Evolutionary conservation across 2,329 filamentous ascomycete genomes (phyloP).

Genomic region (Metarhizium brunneum): DNA sequence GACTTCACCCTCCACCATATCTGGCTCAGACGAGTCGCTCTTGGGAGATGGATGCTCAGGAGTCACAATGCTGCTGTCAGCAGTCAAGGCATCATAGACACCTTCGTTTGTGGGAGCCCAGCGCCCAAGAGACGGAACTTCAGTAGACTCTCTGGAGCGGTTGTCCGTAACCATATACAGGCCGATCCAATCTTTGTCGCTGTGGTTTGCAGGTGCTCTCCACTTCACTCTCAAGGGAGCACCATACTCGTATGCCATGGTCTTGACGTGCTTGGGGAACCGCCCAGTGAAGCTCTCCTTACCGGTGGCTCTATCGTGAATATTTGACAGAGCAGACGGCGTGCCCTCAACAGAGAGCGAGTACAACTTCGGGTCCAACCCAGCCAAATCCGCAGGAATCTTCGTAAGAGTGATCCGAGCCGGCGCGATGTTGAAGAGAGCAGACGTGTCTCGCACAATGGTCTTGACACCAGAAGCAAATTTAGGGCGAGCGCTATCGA

Average conservation of each 20-base stretch:
- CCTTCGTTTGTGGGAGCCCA: constrained; percentile 78
- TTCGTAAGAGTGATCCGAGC: constrained; percentile 75
- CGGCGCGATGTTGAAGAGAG: constrained; percentile 83
- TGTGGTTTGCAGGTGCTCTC: constrained; percentile 80
- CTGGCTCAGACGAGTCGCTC: constrained; percentile 42
- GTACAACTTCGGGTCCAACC: constrained; percentile 72
- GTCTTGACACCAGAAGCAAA: constrained; percentile 78
- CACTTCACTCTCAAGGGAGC: constrained; percentile 83
- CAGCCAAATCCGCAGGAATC: constrained; percentile 69
- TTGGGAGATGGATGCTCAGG: constrained; percentile 51
- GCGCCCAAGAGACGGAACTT: constrained; percentile 75
- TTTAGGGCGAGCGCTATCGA: constrained; percentile 78
- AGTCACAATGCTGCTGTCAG: constrained; percentile 67
- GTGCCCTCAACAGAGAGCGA: constrained; percentile 65
- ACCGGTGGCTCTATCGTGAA: constrained; percentile 53
- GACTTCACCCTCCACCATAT: constrained; percentile 70
- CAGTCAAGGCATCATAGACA: constrained; percentile 64
- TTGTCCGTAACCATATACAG: constrained; percentile 96
- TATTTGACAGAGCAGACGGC: constrained; percentile 35
- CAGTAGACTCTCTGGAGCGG: constrained; percentile 71
- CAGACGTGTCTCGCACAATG: constrained; percentile 79
- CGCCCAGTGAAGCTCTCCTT: constrained; percentile 66
- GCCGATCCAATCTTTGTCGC: constrained; percentile 89
- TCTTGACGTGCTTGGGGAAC: constrained; percentile 61
- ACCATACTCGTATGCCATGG: constrained; percentile 78